phyloP scores from a whole-genome alignment of 345 rosid genomes.

The Ailanthus altissimus region DNA sequence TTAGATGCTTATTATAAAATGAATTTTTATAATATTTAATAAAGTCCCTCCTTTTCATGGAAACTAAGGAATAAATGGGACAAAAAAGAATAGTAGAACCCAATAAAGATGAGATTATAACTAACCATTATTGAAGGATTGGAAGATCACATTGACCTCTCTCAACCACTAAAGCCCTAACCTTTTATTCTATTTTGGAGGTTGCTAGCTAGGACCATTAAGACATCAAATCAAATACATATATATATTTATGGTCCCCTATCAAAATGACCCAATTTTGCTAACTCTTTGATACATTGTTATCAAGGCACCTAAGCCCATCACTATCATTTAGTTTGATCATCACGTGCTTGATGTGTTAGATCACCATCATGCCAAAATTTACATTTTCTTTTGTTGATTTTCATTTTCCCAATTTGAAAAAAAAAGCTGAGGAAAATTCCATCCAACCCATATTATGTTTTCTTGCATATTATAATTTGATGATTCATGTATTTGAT shows the following conservation, averaged over 20 bases:
- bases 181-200: not conserved
- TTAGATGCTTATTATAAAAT: too few species aligned
- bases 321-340: slow-evolving; percentile 30
- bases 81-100: not conserved
- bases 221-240: not conserved
- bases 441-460: not conserved
- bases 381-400: not conserved
- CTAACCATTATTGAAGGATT: not conserved
- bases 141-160: not conserved
- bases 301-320: slow-evolving; percentile 43
- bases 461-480: too few species aligned
- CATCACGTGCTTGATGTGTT: slow-evolving; percentile 40
- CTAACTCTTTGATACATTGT: slow-evolving; percentile 23
- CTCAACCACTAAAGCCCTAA: not conserved
- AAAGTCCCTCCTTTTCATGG: too few species aligned
- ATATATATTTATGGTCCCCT: slow-evolving; percentile 36
- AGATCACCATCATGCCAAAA: slow-evolving; percentile 36
- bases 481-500: too few species aligned
- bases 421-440: not conserved
- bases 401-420: not conserved
- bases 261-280: slow-evolving; percentile 11
- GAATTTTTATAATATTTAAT: too few species aligned
- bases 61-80: too few species aligned
- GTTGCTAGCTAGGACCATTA: slow-evolving; percentile 18
- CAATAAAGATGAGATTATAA: not conserved